Evolutionary conservation across 352 stramenopile species (phyloP).

Genomic region (Phytophthora europaea): DNA sequence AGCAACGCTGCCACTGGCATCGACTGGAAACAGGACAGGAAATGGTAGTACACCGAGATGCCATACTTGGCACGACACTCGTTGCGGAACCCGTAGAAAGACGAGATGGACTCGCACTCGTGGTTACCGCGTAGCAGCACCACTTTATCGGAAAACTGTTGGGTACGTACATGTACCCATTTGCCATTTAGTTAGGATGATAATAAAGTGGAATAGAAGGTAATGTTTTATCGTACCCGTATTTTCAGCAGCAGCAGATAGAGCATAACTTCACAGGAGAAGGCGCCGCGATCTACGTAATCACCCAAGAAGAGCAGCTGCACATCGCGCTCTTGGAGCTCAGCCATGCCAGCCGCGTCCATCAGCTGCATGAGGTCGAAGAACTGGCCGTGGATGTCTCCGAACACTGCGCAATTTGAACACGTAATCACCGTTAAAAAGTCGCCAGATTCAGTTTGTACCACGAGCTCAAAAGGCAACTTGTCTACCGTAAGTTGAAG

Average conservation of each 20-base stretch:
- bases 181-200: background rate
- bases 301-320: constrained; percentile 82
- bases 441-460: constrained; percentile 2
- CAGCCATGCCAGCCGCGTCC: constrained; percentile 50
- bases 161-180: background rate
- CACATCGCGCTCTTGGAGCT: constrained; percentile 58
- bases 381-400: constrained; percentile 87
- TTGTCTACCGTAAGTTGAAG: constrained; percentile 45
- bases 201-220: background rate
- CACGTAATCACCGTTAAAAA: constrained; percentile 17
- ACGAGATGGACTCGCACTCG: constrained; percentile 89
- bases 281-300: constrained; percentile 84
- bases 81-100: constrained; percentile 86
- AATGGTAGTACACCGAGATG: constrained; percentile 84
- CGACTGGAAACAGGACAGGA: constrained; percentile 81
- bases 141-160: constrained; percentile 66
- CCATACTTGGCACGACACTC: constrained; percentile 88
- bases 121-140: constrained; percentile 84
- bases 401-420: constrained; percentile 65
- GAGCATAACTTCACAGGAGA: constrained; percentile 87
- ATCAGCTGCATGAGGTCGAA: constrained; percentile 78
- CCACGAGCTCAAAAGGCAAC: constrained; percentile 19
- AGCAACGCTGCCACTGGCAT: constrained; percentile 74
- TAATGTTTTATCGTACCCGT: constrained; percentile 26
- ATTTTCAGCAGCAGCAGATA: constrained; percentile 82